Base-by-base conservation (phyloP, 192 early-diverging fungal species). In the Coemansia sp. region DNA sequence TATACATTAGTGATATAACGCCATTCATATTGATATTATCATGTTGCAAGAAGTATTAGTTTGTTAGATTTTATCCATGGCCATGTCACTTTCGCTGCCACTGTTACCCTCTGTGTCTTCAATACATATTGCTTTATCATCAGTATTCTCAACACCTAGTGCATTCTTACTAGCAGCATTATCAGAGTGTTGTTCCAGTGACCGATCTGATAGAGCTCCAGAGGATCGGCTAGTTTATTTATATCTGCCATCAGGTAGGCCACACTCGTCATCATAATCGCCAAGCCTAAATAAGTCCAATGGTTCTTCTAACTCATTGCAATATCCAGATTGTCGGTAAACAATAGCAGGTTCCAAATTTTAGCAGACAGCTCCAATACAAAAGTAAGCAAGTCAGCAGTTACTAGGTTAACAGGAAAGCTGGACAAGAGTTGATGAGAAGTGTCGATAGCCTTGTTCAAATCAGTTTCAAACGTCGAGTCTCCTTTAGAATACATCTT, bases 71-170 rank as follows among this genome's bases (percentile, higher is more conserved):
- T 75, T 73, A 36, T 81, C 79, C 71, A 81, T 74, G 40, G 79
- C 79, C 79, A 81, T 81, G 13, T 81, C 79, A 51, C 74, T 77
- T 31, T 66, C 70, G 49, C 66, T 72, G 10, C 36, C 75, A 13
- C 65, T 76, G 29, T 46, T 68, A 0, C 49, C 66, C 27, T 72
- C 72, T 3, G 62, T 70, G 49, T 78, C 76, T 20, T 84, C 81
- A 63, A 85, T 85, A 16, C 79, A 77, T 77, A 85, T 85, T n/a
- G 65, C 77, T n/a, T 85, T 73, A 33, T 85, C 76, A 22, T 79
- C 82, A 62, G 77, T 85, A 18, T 77, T 71, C 31, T 79, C 82
- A 11, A 51, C 73, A 0, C 24, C 44, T 0, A 59, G 63, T 2
- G 34, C 62, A 22, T 22, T 29, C 41, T 72, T 40, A 27, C 47